These are phyloP conservation scores for Dorcoceras hygrometricum DNA, from an alignment of 257 asterid genomes.

Conservation along the genomic window DNA sequence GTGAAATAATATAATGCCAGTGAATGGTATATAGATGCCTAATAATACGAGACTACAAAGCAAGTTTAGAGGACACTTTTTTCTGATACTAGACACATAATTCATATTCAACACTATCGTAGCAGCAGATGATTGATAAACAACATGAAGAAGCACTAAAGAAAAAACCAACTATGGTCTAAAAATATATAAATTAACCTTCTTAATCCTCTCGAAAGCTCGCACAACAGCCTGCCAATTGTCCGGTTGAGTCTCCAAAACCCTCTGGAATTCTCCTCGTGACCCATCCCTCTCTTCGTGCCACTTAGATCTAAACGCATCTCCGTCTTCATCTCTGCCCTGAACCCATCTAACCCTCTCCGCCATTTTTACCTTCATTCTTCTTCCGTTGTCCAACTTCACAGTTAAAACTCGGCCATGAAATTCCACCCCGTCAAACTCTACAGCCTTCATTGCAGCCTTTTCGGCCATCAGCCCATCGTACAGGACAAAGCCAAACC, in stretches of 20 bases:
- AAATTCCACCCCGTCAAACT: conserved; percentile 95
- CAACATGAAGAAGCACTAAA: not conserved
- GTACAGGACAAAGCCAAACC: conserved; percentile 87
- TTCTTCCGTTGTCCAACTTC: conserved; percentile 84
- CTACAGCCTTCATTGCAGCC: conserved; percentile 92
- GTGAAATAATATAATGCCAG: not conserved
- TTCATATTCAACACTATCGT: not conserved
- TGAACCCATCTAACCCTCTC: conserved; percentile 58
- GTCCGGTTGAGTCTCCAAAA: conserved; percentile 81
- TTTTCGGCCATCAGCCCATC: conserved; percentile 68
- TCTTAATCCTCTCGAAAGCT: conserved; percentile 86
- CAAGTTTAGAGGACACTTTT: conserved; percentile 2
- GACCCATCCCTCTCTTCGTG: conserved; percentile 89
- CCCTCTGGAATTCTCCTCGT: conserved; percentile 57
- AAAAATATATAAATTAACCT: conserved; percentile 42
- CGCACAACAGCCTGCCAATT: conserved; percentile 88
- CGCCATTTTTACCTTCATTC: conserved; percentile 45
- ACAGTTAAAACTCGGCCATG: conserved; percentile 89
- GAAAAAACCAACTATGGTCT: conserved; percentile 3
- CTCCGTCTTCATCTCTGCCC: conserved; percentile 43
- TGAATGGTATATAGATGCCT: not conserved
- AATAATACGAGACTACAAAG: not conserved
- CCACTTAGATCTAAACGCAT: conserved; percentile 67
- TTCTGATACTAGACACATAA: not conserved
- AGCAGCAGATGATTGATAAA: not conserved